Base-by-base conservation (phyloP, 495 filamentous ascomycete genomes). In the Aspergillus affinis region DNA sequence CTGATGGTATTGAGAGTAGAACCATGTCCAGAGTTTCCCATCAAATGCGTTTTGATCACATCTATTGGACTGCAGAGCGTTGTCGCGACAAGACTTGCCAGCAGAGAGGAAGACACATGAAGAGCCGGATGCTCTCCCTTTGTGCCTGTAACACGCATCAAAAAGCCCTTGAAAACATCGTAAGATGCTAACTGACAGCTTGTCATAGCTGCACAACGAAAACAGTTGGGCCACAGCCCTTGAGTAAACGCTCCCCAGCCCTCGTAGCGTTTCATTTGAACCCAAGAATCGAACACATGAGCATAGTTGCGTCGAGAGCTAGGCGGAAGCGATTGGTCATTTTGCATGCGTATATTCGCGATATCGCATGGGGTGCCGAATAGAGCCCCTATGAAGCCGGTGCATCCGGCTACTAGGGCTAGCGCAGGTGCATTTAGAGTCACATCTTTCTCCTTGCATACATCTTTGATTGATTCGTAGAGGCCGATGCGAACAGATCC, bases 321-420 rank as follows among this genome's bases (percentile, higher is more conserved):
- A 0, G 72, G 61, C 0, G 90, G 86, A 9, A 93, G 82, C 0
- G 91, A 83, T 20, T 86, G 82, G 70, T 96, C 92, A 77, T 95
- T 88, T 74, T 96, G 92, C 92, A 97, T 97, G 55, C 92, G 88
- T 45, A 96, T 91, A 70, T 96, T 96, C 54, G 93, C 82, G 13
- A 96, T 87, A 71, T 96, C 92, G 51, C 91, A 91, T 0, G 90
- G 87, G 68, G 93, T 96, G 58, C 92, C 92, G 13, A 90, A 86
- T 7, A 95, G 73, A 27, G 92, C 92, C 47, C 92, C 92, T 0
- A 92, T 67, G 69, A 93, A 87, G 45, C 92, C 92, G 4, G 91
- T 92, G 13, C 78, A 77, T 4, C 84, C 85, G 32, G 92, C 87
- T 71, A 94, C 86, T 53, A 79, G 81, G 55, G 93, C 81, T 1